Evolutionary conservation across 78 protist genomes (phyloP).

Genomic region (Anaeramoeba flamelloides): DNA sequence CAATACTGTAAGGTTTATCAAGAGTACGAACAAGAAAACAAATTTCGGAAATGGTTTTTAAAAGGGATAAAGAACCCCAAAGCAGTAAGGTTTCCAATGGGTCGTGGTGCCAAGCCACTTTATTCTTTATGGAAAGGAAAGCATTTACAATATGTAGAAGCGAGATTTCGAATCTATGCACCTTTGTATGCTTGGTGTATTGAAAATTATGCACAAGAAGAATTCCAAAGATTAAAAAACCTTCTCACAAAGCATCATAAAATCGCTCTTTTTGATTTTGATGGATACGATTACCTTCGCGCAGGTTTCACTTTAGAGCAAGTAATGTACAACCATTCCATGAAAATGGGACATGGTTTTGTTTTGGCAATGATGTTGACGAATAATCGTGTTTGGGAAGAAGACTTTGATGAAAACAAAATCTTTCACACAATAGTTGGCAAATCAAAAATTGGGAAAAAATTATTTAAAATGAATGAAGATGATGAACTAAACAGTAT

Average conservation of each 20-base stretch:
- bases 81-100: constrained; percentile 10
- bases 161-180: constrained; percentile 5
- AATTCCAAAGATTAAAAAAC: too few relatives aligned
- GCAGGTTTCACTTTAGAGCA: neutral
- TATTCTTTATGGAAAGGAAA: constrained; percentile 2
- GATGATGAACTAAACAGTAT: too few relatives aligned
- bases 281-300: too few relatives aligned
- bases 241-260: too few relatives aligned
- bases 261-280: constrained; percentile 4
- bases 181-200: too few relatives aligned
- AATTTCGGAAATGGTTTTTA: neutral
- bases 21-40: constrained; percentile 1
- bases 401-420: too few relatives aligned
- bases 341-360: constrained; percentile 6
- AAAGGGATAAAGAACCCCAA: constrained; percentile 7
- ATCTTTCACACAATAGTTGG: too few relatives aligned
- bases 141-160: neutral
- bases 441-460: too few relatives aligned
- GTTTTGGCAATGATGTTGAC: constrained; percentile 5
- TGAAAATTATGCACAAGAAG: too few relatives aligned
- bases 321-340: neutral
- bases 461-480: too few relatives aligned
- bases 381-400: neutral
- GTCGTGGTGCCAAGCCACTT: constrained; percentile 7
- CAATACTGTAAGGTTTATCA: constrained; percentile 7